Conservation (phyloP, 2,329 filamentous ascomycete genomes). For the Neonectria faginata region DNA sequence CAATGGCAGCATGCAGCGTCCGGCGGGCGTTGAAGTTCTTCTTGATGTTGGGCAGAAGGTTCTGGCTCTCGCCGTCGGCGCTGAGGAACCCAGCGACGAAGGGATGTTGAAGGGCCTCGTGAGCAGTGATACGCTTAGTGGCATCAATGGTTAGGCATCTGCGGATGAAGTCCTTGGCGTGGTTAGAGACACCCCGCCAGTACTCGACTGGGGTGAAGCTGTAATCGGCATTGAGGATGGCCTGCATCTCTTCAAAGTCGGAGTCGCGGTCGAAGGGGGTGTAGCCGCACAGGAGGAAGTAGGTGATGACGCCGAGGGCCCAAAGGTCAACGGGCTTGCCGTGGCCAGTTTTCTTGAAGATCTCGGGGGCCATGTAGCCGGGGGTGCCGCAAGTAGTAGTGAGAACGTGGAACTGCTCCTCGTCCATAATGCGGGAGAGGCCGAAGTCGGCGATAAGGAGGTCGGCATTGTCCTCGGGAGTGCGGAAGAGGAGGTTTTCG, state of each 20-base stretch:
- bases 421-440: conserved; percentile 96
- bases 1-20: conserved; percentile 77
- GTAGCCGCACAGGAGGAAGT: conserved; percentile 97
- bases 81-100: conserved; percentile 69
- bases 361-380: conserved; percentile 99
- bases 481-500: conserved; percentile 96
- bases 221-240: conserved; percentile 96
- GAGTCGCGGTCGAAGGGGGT: conserved; percentile 97
- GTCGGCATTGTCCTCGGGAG: conserved; percentile 97
- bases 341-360: conserved; percentile 98
- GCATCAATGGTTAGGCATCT: conserved; percentile 93
- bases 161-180: conserved; percentile 91
- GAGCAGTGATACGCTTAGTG: conserved; percentile 87
- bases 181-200: conserved; percentile 91
- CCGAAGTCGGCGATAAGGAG: conserved; percentile 98
- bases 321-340: conserved; percentile 98
- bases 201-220: conserved; percentile 94
- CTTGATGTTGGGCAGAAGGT: conserved; percentile 76
- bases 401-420: conserved; percentile 96
- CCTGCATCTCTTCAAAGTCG: conserved; percentile 99
- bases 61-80: conserved; percentile 64
- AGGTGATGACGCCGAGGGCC: conserved; percentile 98
- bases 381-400: conserved; percentile 98
- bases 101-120: conserved; percentile 77
- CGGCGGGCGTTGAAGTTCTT: conserved; percentile 80